phyloP scores from a whole-genome alignment of 208 protist genomes.

The Trypanosoma lewisi region DNA sequence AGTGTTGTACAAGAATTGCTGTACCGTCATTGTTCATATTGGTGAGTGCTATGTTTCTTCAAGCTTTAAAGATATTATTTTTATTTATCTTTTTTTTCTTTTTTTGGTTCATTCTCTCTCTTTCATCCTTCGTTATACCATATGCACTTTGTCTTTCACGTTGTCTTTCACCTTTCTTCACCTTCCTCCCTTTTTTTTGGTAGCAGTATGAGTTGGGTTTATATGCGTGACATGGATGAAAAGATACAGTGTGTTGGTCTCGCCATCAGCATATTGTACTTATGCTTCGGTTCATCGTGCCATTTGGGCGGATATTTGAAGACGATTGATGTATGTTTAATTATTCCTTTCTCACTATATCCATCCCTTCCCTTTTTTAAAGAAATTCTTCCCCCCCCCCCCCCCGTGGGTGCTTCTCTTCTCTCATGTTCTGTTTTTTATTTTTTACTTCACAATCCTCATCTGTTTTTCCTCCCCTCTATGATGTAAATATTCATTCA shows the following conservation, averaged over 20 bases:
- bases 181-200: conserved; percentile 1
- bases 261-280: too few relatives aligned
- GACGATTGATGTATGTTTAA: too few relatives aligned
- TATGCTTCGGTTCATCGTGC: too few relatives aligned
- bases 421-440: conserved; percentile 3
- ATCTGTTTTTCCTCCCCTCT: not conserved
- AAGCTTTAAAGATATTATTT: not conserved
- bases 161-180: conserved; percentile 15
- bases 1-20: not conserved
- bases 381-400: too few relatives aligned
- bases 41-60: not conserved
- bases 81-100: not conserved
- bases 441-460: conserved; percentile 15
- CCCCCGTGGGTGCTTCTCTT: too few relatives aligned
- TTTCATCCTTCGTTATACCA: not conserved
- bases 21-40: not conserved
- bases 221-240: not conserved
- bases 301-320: too few relatives aligned
- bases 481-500: too few relatives aligned
- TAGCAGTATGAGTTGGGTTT: not conserved
- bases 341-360: too few relatives aligned
- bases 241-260: too few relatives aligned
- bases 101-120: not conserved
- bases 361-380: too few relatives aligned
- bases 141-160: not conserved